Base-by-base conservation (phyloP, 345 rosid genomes). In the Mercurialis annua region DNA sequence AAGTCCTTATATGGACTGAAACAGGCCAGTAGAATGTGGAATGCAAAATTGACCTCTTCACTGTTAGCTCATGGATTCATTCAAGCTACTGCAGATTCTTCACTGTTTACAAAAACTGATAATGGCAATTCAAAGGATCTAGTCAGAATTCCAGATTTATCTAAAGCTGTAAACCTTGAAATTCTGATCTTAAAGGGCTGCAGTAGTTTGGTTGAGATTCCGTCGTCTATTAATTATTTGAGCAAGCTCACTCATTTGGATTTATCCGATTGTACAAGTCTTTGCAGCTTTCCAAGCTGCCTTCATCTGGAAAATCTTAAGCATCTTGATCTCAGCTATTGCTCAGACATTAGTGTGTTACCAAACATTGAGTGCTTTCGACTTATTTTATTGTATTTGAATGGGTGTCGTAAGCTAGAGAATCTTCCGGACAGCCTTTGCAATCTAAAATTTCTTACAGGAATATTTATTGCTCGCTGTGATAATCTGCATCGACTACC, bases 131-230 rank as follows among this genome's bases (percentile, higher is more conserved):
- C 49, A 12, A 4, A 23, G 17, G 7, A 16, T 11, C 20, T 62
- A 26, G 24, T 43, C 34, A 43, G 30, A 26, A 43, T 62, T 44
- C 21, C 65, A 27, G 38, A 44, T 38, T 15, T 44, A 38, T 62
- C 52, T 26, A 15, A 10, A 43, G 53, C 52, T 14, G 1, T 2
- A 6, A 62, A 44, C 9, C 65, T 62, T 18, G 38, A 62, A 24
- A 1, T 4, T 16, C 17, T 62, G 27, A 2, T 0, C 1, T 26
- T 62, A 12, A 15, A 2, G 0, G 2, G 15, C 16, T 62, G 65
- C 26, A 3, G 6, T 24, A 62, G 38, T 62, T 62, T 62, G 52
- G 52, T 62, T 8, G 65, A 62, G 52, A 43, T 62, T 21, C 34
- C 34, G 1, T 44, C 16, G 5, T 62, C 65, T 27, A 0, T 62